Conservation (phyloP, 331 rosid genomes). For the Stylosanthes scabra region DNA sequence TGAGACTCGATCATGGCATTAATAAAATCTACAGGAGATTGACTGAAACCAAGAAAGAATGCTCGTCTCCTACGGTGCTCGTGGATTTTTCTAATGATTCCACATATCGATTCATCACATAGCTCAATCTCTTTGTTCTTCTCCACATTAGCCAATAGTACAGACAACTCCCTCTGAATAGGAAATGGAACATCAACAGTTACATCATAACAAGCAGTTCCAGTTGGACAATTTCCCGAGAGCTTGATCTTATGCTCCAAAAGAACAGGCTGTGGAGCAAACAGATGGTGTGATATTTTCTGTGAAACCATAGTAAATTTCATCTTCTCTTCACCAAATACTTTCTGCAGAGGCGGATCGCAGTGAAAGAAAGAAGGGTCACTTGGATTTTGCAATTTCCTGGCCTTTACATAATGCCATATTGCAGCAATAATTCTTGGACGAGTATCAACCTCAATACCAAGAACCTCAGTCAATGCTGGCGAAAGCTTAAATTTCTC, state of each 20-base stretch:
- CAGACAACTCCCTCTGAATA: conserved; percentile 90
- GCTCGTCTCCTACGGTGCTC: conserved; percentile 97
- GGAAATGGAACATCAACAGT: conserved; percentile 94
- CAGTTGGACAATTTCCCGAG: conserved; percentile 88
- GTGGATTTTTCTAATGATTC: conserved; percentile 87
- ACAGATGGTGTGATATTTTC: conserved; percentile 89
- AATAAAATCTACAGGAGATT: conserved; percentile 95
- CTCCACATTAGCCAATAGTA: conserved; percentile 84
- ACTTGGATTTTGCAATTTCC: conserved; percentile 87
- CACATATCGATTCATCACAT: conserved; percentile 92
- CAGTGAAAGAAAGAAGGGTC: conserved; percentile 89
- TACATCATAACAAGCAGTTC: conserved; percentile 97
- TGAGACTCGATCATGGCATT: conserved; percentile 93
- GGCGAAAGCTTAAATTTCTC: conserved; percentile 95
- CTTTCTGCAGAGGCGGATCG: conserved; percentile 91
- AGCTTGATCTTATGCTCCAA: conserved; percentile 94
- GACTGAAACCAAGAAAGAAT: conserved; percentile 97
- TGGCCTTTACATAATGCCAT: conserved; percentile 99
- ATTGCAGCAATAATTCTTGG: conserved; percentile 95
- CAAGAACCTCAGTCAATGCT: conserved; percentile 93
- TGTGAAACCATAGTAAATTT: conserved; percentile 92
- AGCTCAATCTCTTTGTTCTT: conserved; percentile 94
- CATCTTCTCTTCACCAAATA: conserved; percentile 95
- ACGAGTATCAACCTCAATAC: conserved; percentile 98
- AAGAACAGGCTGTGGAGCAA: conserved; percentile 87